Percentiles rank a stretch among this genome's conserved stretches.
Conservation (phyloP, 441 rosid genomes). For the Melastoma candidum region DNA sequence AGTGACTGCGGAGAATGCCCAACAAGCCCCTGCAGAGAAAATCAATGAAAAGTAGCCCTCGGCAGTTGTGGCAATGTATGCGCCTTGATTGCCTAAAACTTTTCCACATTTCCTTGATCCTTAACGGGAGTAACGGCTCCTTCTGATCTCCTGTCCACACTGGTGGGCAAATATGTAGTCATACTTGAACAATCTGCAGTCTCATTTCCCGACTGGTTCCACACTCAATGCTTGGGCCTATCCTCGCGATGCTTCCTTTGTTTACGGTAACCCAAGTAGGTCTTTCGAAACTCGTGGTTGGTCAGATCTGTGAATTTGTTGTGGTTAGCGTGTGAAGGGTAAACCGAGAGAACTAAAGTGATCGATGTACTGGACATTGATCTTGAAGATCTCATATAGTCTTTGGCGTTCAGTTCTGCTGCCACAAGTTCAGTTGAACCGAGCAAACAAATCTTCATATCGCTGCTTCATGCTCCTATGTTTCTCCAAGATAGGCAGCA, state of each 20-base stretch:
- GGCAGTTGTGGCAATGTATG: not conserved
- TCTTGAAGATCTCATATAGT: slow-evolving; percentile 58
- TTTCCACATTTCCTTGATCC: slow-evolving; percentile 74
- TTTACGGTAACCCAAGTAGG: no score
- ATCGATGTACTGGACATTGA: slow-evolving; percentile 53
- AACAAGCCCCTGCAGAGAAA: slow-evolving; percentile 56
- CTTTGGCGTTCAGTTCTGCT: slow-evolving; percentile 35
- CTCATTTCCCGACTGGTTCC: slow-evolving; percentile 1
- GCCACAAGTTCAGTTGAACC: slow-evolving; percentile 27
- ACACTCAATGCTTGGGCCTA: not conserved
- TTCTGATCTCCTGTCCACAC: slow-evolving; percentile 63
- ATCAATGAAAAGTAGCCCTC: no score
- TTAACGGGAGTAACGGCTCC: slow-evolving; percentile 65
- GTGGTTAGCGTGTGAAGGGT: slow-evolving; percentile 53
- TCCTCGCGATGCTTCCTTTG: not conserved
- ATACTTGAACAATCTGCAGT: not conserved
- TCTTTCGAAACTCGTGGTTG: slow-evolving; percentile 17
- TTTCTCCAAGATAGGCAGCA: no score
- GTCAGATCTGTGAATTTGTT: slow-evolving; percentile 82
- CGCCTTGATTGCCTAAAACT: not conserved
- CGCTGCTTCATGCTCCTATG: no score
- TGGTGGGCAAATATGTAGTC: slow-evolving; percentile 19
- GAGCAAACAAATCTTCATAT: slow-evolving; percentile 30
- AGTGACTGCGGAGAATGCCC: slow-evolving; percentile 88
- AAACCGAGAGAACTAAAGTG: slow-evolving; percentile 48